These are phyloP conservation scores for Calamus simplicifolius DNA, from an alignment of 176 grass and related monocot species.

Conservation along the genomic window DNA sequence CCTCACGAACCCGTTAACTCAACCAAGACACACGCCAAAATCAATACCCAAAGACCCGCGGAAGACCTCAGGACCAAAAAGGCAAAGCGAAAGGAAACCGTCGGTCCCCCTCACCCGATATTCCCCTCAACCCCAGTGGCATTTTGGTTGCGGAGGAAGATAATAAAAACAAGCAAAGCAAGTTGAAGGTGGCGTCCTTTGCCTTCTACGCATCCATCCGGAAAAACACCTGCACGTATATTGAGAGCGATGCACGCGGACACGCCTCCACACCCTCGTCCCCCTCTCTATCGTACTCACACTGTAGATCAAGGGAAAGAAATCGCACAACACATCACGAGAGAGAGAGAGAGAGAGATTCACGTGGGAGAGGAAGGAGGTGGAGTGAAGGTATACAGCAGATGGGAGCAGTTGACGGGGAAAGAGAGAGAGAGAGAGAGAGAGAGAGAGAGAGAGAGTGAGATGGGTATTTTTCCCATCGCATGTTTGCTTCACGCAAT, in stretches of 20 bases:
- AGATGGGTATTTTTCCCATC: conserved; percentile 33
- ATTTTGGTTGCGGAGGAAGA: conserved; percentile 8
- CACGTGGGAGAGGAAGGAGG: conserved; percentile 20
- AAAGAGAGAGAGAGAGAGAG: conserved; percentile 22
- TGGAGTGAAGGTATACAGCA: conserved; percentile 1
- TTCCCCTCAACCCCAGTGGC: background rate
- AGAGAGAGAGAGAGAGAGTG: conserved; percentile 9
- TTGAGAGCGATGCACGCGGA: conserved; percentile 25
- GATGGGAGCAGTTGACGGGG: conserved; percentile 14
- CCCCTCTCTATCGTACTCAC: conserved; percentile 5
- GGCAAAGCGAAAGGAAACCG: no score
- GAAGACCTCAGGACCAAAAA: no score
- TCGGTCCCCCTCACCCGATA: no score
- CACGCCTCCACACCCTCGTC: conserved; percentile 26
- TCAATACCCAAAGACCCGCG: no score
- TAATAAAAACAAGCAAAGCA: background rate
- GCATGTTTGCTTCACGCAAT: conserved; percentile 98
- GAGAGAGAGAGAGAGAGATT: conserved; percentile 27
- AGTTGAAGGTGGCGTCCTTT: conserved; percentile 22
- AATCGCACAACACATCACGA: conserved; percentile 19
- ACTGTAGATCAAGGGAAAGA: conserved; percentile 12
- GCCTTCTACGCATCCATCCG: conserved; percentile 39
- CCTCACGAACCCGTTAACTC: no score
- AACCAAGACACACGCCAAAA: no score
- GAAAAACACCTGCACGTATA: conserved; percentile 24